A percentile compares a stretch with the other conserved stretches of the same genome.
Evolutionary conservation across 352 stramenopile species (phyloP).

Genomic region (Aphanomyces euteiches): DNA sequence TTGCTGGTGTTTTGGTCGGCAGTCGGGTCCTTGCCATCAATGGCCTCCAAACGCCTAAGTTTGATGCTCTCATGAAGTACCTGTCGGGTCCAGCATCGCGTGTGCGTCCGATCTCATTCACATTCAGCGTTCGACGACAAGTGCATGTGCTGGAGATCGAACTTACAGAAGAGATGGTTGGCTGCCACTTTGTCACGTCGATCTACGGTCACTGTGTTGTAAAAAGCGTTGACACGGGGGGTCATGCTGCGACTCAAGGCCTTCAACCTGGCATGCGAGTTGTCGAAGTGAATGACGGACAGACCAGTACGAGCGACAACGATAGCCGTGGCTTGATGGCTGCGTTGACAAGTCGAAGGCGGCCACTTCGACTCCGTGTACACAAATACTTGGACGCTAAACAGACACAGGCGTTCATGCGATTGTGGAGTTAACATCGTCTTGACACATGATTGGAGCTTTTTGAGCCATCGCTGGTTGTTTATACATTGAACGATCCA

Average conservation of each 20-base stretch:
- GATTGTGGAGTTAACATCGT: conserved; percentile 5
- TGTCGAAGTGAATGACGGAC: background rate
- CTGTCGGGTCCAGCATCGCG: conserved; percentile 35
- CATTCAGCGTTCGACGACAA: conserved; percentile 39
- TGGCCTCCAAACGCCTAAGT: conserved; percentile 50
- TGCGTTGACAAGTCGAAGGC: background rate
- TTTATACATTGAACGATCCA: conserved; percentile 23
- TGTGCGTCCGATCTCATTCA: conserved; percentile 53
- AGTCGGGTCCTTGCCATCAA: conserved; percentile 74
- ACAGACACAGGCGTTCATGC: background rate
- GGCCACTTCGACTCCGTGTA: conserved; percentile 8
- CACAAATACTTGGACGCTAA: conserved; percentile 3
- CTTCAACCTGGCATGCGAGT: background rate
- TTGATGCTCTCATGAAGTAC: conserved; percentile 67
- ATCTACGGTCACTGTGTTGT: background rate
- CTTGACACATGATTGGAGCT: conserved; percentile 5
- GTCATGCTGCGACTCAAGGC: background rate
- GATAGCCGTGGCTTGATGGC: background rate
- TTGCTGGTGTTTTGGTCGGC: conserved; percentile 57
- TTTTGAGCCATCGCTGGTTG: conserved; percentile 23
- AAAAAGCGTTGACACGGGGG: background rate
- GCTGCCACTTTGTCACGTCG: background rate
- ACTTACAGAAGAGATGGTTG: background rate
- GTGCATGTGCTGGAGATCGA: conserved; percentile 11
- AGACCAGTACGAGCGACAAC: background rate